Conservation (phyloP, 345 rosid species). For the Trapa incisa region DNA sequence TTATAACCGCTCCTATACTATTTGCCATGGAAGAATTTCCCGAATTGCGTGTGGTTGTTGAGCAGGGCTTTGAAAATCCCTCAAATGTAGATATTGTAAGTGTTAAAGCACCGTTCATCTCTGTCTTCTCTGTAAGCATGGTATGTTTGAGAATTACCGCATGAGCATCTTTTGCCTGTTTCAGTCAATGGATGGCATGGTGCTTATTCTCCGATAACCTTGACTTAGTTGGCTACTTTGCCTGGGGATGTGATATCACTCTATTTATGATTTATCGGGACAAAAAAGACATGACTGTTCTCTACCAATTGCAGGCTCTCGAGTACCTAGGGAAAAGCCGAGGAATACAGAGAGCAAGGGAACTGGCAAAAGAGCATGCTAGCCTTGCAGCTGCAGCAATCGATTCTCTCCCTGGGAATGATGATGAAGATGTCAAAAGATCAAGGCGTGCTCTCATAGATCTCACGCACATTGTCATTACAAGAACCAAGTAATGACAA, state of each 20-base stretch:
- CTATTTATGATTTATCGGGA: no score
- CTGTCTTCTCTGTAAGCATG: background rate
- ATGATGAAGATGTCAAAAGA: conserved; percentile 52
- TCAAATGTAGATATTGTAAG: conserved; percentile 54
- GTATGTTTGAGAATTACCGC: background rate
- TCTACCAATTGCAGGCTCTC: conserved; percentile 40
- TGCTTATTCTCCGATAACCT: background rate
- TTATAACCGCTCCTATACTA: conserved; percentile 73
- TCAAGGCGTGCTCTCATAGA: conserved; percentile 83
- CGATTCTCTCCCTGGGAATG: conserved; percentile 55
- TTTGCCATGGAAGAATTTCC: conserved; percentile 93
- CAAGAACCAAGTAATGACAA: conserved; percentile 44
- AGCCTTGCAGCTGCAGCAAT: conserved; percentile 66
- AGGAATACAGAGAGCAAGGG: conserved; percentile 73
- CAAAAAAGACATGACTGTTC: background rate
- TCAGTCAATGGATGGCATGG: background rate
- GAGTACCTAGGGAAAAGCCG: conserved; percentile 85
- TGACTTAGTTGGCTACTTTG: background rate
- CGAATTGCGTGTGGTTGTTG: conserved; percentile 45
- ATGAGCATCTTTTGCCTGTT: background rate
- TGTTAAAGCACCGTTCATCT: background rate
- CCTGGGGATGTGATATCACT: no score
- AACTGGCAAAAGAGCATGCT: conserved; percentile 69
- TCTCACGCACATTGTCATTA: conserved; percentile 62
- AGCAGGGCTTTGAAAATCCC: conserved; percentile 55